These are phyloP conservation scores for Exophiala alcalophila DNA, from an alignment of 2,329 filamentous ascomycete genomes.

Conservation along the genomic window DNA sequence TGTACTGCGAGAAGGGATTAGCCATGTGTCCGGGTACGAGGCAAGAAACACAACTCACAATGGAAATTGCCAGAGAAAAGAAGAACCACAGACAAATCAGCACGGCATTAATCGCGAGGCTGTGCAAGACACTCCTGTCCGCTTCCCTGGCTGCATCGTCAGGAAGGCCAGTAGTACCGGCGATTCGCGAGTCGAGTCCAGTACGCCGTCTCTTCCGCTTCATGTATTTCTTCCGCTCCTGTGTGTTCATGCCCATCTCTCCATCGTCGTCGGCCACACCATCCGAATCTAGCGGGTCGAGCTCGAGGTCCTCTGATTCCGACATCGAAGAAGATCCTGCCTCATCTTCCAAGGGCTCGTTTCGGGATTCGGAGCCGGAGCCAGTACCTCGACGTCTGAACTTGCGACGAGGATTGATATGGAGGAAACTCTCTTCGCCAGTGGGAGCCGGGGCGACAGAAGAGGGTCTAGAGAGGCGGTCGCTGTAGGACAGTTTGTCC, in stretches of 20 bases:
- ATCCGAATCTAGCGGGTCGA: conserved; percentile 61
- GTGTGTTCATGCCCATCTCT: conserved; percentile 77
- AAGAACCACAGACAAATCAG: conserved; percentile 86
- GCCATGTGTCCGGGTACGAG: too few relatives aligned
- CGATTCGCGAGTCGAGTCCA: conserved; percentile 67
- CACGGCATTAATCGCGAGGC: conserved; percentile 68
- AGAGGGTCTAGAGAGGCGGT: conserved; percentile 16
- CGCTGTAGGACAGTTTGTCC: conserved; percentile 24
- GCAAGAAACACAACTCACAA: too few relatives aligned
- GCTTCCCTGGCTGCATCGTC: conserved; percentile 68
- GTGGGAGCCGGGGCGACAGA: conserved; percentile 12
- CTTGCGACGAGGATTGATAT: conserved; percentile 30
- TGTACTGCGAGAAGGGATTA: conserved; percentile 65
- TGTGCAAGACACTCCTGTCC: conserved; percentile 68
- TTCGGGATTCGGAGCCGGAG: conserved; percentile 23
- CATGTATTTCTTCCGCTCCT: conserved; percentile 67
- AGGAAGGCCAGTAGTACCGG: conserved; percentile 54
- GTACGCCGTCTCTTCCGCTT: conserved; percentile 66
- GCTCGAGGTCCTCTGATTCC: conserved; percentile 55
- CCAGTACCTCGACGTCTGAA: conserved; percentile 29
- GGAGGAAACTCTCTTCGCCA: conserved; percentile 12
- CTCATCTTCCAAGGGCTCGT: conserved; percentile 27
- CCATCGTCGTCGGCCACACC: conserved; percentile 83
- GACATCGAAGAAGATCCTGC: conserved; percentile 41
- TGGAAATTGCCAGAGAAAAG: conserved; percentile 88